Evolutionary conservation across 257 asterid genomes (phyloP).

Genomic region (Leonotis leonurus): DNA sequence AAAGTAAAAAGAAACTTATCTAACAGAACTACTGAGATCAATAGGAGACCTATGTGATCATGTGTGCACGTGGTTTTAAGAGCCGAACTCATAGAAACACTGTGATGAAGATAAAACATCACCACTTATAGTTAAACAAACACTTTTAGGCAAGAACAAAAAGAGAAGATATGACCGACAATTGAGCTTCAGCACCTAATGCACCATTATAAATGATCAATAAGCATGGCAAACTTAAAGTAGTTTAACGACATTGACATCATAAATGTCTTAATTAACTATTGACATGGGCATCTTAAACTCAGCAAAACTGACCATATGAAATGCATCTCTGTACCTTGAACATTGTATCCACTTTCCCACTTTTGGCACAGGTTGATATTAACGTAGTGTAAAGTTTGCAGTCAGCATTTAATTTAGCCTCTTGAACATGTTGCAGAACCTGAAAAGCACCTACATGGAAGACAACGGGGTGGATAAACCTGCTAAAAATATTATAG

Average conservation of each 20-base stretch:
- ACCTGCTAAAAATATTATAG: neutral
- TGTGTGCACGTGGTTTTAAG: constrained; percentile 3
- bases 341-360: constrained; percentile 95
- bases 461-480: constrained; percentile 20
- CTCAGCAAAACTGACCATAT: constrained; percentile 15
- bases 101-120: neutral
- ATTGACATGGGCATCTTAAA: constrained; percentile 4
- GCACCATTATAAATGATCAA: no score
- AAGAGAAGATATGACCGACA: neutral
- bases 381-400: constrained; percentile 90
- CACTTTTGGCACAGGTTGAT: constrained; percentile 94
- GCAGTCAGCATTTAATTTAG: constrained; percentile 76
- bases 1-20: neutral
- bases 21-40: neutral
- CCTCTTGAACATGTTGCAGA: constrained; percentile 59
- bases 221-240: no score
- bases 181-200: no score
- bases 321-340: constrained; percentile 42
- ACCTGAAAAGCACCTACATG: constrained; percentile 78
- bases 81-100: neutral
- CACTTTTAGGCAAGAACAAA: neutral
- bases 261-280: neutral
- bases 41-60: neutral
- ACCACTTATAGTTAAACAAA: neutral
- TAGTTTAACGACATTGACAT: no score